Conservation (phyloP, 441 rosid genomes). For the Populus tomentosa region DNA sequence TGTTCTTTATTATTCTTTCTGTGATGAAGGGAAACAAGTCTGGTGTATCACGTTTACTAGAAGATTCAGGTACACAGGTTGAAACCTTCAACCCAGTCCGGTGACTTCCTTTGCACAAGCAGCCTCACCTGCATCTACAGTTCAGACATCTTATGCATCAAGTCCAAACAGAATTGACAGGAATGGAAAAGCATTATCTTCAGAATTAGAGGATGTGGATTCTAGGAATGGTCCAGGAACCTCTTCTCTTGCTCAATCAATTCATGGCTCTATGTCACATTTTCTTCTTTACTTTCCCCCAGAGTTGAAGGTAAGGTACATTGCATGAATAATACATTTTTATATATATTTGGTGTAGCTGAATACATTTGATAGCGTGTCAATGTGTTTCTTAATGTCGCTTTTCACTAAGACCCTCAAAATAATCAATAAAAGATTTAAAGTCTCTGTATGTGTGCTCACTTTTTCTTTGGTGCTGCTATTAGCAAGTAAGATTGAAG, state of each 20-base stretch:
- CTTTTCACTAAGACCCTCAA: not conserved
- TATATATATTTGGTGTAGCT: not conserved
- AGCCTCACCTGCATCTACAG: slow-evolving; percentile 28
- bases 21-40: too few relatives aligned
- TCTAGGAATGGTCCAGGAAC: slow-evolving; percentile 24
- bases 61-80: slow-evolving; percentile 31
- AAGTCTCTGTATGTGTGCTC: not conserved
- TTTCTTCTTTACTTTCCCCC: slow-evolving; percentile 28
- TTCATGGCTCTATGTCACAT: slow-evolving; percentile 10
- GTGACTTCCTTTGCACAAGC: slow-evolving; percentile 27
- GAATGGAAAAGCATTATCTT: slow-evolving; percentile 36
- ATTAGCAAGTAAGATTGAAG: too few relatives aligned
- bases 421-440: not conserved
- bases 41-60: slow-evolving; percentile 28
- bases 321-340: not conserved
- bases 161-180: slow-evolving; percentile 30
- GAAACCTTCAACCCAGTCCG: slow-evolving; percentile 35
- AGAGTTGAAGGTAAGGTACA: slow-evolving; percentile 33
- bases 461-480: not conserved
- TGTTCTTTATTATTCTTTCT: too few relatives aligned
- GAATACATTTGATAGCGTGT: not conserved
- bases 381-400: not conserved
- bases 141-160: slow-evolving; percentile 29
- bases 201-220: slow-evolving; percentile 38
- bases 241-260: slow-evolving; percentile 21